Percentiles rank a stretch among this genome's conserved stretches.
These are phyloP conservation scores for Hippophae gyantsensis DNA, from an alignment of 306 rosid species.

Conservation along the genomic window DNA sequence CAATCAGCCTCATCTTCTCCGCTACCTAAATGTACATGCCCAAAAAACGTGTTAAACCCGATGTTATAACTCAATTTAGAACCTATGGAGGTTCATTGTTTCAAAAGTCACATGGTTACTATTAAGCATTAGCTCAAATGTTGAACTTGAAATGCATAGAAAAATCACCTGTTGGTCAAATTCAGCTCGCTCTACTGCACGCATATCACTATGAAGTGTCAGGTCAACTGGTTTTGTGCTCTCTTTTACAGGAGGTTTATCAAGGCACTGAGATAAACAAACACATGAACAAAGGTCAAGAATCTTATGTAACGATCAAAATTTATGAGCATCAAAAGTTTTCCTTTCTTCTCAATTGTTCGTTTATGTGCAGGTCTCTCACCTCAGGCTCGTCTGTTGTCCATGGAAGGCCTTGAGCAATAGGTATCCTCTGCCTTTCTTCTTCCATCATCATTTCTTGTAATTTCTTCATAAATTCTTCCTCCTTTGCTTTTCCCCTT, in stretches of 20 bases:
- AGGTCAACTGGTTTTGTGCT: slow-evolving; percentile 60
- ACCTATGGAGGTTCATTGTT: background rate
- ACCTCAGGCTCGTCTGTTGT: slow-evolving; percentile 98
- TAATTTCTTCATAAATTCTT: slow-evolving; percentile 65
- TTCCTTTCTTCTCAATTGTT: background rate
- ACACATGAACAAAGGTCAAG: slow-evolving; percentile 1
- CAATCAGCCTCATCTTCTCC: slow-evolving; percentile 61
- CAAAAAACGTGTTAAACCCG: background rate
- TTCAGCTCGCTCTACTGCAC: slow-evolving; percentile 75
- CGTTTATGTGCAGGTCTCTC: too few species aligned
- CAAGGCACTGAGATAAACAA: slow-evolving; percentile 47
- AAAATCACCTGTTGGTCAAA: slow-evolving; percentile 70
- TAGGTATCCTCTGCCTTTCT: slow-evolving; percentile 65
- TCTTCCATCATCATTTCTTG: slow-evolving; percentile 61
- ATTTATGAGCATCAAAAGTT: background rate
- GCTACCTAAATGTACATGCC: slow-evolving; percentile 37
- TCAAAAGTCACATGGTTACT: background rate
- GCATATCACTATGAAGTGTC: slow-evolving; percentile 57
- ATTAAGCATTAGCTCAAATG: too few species aligned
- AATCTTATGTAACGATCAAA: too few species aligned
- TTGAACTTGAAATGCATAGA: background rate
- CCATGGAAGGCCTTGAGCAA: slow-evolving; percentile 97
- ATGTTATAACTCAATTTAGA: too few species aligned
- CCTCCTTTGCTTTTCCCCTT: slow-evolving; percentile 81
- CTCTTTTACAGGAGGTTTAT: slow-evolving; percentile 71